A percentile compares a stretch with the other conserved stretches of the same genome.
Conservation (phyloP, 1,139 yeast genomes). For the Blastobotrys indianensis region DNA sequence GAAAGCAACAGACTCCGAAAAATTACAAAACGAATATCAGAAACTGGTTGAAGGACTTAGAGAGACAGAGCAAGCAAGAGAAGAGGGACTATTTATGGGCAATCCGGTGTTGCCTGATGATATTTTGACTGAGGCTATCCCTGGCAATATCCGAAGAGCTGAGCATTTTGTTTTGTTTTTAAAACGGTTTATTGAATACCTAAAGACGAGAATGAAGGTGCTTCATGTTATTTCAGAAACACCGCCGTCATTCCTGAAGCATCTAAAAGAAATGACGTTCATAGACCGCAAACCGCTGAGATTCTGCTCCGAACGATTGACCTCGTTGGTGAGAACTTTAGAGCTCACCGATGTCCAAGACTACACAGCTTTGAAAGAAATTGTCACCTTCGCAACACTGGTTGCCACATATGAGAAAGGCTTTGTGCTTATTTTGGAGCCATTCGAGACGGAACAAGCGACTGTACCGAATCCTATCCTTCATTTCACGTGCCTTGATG, state of each 20-base stretch:
- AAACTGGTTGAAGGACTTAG: constrained; percentile 83
- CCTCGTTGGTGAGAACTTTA: constrained; percentile 79
- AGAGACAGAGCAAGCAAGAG: constrained; percentile 66
- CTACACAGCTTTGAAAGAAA: constrained; percentile 85
- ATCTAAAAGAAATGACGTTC: constrained; percentile 84
- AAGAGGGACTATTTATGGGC: constrained; percentile 78
- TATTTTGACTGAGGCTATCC: constrained; percentile 83
- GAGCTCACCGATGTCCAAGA: constrained; percentile 89
- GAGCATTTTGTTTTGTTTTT: constrained; percentile 93
- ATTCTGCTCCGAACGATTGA: constrained; percentile 86
- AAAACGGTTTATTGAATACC: constrained; percentile 85
- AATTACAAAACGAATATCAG: constrained; percentile 83
- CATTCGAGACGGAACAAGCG: constrained; percentile 93
- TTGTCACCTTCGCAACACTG: constrained; percentile 93
- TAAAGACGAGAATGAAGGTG: constrained; percentile 96
- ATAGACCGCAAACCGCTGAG: constrained; percentile 87
- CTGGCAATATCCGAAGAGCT: constrained; percentile 94
- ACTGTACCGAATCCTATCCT: constrained; percentile 97
- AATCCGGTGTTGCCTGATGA: constrained; percentile 86
- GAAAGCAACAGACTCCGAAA: constrained; percentile 73
- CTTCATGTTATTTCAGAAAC: constrained; percentile 95
- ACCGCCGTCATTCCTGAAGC: constrained; percentile 86
- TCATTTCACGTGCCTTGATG: constrained; percentile 91
- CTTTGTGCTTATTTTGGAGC: constrained; percentile 84
- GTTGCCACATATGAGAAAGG: constrained; percentile 95